A percentile compares a stretch with the other conserved stretches of the same genome.
These are phyloP conservation scores for Lotmaria passim DNA, from an alignment of 208 protist species.

Conservation along the genomic window DNA sequence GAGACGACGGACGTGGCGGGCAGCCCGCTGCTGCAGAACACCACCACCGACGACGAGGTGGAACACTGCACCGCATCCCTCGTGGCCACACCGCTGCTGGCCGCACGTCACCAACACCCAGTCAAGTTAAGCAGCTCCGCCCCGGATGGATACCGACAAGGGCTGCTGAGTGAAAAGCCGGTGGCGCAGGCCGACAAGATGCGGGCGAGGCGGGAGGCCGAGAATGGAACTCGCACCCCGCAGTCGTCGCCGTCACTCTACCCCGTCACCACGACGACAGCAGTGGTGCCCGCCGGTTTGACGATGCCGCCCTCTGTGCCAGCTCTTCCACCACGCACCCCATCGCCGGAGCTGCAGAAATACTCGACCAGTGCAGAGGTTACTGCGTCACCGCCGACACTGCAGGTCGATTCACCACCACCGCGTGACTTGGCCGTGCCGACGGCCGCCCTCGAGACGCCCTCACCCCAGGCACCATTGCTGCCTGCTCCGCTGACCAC, in stretches of 20 bases:
- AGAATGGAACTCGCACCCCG: neutral
- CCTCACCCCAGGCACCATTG: neutral
- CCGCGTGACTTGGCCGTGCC: neutral
- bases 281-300: neutral
- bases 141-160: neutral
- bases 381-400: neutral
- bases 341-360: neutral
- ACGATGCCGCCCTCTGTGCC: neutral
- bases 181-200: neutral
- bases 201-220: neutral
- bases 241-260: constrained; percentile 7
- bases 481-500: neutral
- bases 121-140: constrained; percentile 12
- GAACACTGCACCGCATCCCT: neutral
- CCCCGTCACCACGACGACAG: neutral
- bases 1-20: constrained; percentile 6
- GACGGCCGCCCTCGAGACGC: neutral
- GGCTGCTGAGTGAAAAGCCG: neutral
- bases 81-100: neutral
- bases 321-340: neutral
- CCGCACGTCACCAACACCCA: neutral
- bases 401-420: neutral
- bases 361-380: neutral
- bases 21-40: neutral
- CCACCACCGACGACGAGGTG: constrained; percentile 15